Base-by-base conservation (phyloP, 495 filamentous ascomycete genomes). In the Trichoderma virens region DNA sequence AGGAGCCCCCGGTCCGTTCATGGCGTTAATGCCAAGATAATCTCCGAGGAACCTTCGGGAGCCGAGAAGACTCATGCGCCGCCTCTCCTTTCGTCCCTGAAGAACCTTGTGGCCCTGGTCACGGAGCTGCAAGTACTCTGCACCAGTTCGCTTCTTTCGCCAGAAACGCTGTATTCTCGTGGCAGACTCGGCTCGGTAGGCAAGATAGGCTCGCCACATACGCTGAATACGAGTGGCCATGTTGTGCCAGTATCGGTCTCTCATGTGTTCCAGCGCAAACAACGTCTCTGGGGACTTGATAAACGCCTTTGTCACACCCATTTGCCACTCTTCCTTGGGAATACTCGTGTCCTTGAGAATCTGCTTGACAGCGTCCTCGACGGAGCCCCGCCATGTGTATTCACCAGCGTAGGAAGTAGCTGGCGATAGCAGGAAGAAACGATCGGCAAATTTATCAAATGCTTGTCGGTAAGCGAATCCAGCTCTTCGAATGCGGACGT, bases 241-340 rank as follows among this genome's bases (percentile, higher is more conserved):
- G 76, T 98, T 99, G 74, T 97, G 92, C 93, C 93, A 98, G 75
- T 97, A 98, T 27, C 90, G 83, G 73, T 98, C 95, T 66, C 95
- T 84, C 94, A 99, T 97, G 45, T 94, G 91, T 74, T 99, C 95
- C 20, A 99, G 80, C 9, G 94, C 95, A 70, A 99, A 99, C 9
- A 99, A 77, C 0, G 95, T 98, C 77, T 99, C 95, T 2, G 95
- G 95, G 0, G 95, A 95, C 74, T 99, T 99, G 79, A 99, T 95
- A 67, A 99, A 99, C 47, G 91, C 93, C 76, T 98, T 99, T 6
- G 89, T 92, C 41, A 95, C 90, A 76, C 95, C 95, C 83, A 99
- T 88, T 74, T 99, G 95, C 78, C 91, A 98, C 73, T 99, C 95
- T 68, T 97, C 94, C 23, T 86, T 79, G 0, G 95, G 93, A 66